Base-by-base conservation (phyloP, 345 rosid species). In the Acer negundo region DNA sequence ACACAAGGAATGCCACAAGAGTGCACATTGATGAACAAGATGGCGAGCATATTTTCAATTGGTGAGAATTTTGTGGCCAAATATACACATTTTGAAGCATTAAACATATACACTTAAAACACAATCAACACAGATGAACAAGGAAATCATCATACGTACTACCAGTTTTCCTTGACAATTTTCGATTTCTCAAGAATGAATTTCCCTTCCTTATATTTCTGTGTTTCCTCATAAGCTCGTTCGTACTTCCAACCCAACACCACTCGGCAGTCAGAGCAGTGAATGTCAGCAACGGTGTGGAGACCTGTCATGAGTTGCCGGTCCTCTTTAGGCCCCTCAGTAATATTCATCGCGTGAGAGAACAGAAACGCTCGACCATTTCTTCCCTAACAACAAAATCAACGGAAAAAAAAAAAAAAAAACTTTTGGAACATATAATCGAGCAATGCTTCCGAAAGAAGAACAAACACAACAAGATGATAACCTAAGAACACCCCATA, bases 181-280 rank as follows among this genome's bases (percentile, higher is more conserved):
- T 82, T 84, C 31, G 80, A 80, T 75, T 79, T 84, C 77, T 84
- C 87, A 62, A 81, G 83, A 35, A 82, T 84, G 87, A 84, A 79
- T 66, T 84, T 84, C 55, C 86, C 84, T 76, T 84, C 87, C 78
- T 84, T 84, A 56, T 84, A 84, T 81, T 80, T 84, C 70, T 82
- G 87, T 3, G 81, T 64, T 71, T 79, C 85, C 77, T 84, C 85
- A 51, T 82, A 84, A 11, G 87, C 85, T 31, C 85, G 79, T 59
- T 84, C 87, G 20, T 84, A 84, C 53, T 84, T 84, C 87, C 87
- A 84, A 24, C 87, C 87, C 75, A 84, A 22, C 22, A 81, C 85
- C 76, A 70, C 79, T 9, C 63, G 78, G 73, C 87, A 84, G 49
- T 84, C 85, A 46, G 49, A 47, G 74, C 85, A 84, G 73, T 51